A percentile compares a stretch with the other conserved stretches of the same genome.
phyloP scores from a whole-genome alignment of 2,329 filamentous ascomycete genomes.

The Beauveria caledonica region DNA sequence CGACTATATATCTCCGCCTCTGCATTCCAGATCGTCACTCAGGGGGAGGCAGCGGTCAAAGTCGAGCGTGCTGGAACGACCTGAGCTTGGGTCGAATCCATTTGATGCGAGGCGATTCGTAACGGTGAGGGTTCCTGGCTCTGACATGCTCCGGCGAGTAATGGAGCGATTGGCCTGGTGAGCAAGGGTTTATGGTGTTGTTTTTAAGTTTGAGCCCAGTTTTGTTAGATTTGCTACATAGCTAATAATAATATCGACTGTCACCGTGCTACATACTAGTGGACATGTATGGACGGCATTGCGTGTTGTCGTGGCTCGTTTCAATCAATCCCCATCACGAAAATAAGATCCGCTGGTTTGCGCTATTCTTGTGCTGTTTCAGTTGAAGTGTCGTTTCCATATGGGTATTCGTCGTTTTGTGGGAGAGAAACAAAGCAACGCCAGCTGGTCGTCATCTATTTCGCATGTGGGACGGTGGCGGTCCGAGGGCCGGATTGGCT shows the following conservation, averaged over 20 bases:
- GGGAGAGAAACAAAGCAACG: background rate
- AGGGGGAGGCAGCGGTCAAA: background rate
- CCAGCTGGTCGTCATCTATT: background rate
- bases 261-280: too few relatives aligned
- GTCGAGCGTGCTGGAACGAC: background rate
- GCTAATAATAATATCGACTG: too few relatives aligned
- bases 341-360: background rate
- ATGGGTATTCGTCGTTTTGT: too few relatives aligned
- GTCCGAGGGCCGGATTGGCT: background rate
- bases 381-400: background rate
- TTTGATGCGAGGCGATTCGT: background rate
- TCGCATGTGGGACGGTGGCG: background rate
- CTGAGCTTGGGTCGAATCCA: background rate
- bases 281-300: too few relatives aligned
- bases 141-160: background rate
- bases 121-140: too few relatives aligned
- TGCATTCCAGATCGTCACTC: background rate
- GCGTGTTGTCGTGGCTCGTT: background rate
- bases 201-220: too few relatives aligned
- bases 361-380: background rate
- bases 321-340: background rate
- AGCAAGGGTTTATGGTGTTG: background rate
- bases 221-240: too few relatives aligned
- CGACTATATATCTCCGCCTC: background rate
- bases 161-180: background rate